Conservation (phyloP, 2,329 filamentous ascomycete genomes). For the Hymenoscyphus linearis region DNA sequence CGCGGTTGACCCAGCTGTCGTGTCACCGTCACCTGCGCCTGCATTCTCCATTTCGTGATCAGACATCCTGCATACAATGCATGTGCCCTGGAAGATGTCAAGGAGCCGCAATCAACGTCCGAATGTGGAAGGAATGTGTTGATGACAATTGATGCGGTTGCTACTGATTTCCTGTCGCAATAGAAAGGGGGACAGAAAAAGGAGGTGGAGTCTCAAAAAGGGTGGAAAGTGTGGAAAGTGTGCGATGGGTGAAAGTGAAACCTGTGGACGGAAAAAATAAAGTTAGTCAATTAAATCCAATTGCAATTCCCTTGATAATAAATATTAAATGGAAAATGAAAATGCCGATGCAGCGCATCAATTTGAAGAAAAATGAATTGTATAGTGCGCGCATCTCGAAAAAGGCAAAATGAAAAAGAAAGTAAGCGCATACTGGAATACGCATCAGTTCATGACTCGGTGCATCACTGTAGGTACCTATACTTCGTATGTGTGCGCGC, state of each 20-base stretch:
- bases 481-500: neutral
- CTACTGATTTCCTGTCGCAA: neutral
- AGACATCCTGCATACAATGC: neutral
- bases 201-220: neutral
- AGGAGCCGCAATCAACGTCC: neutral
- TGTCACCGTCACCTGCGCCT: neutral
- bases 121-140: neutral
- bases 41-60: conserved; percentile 2
- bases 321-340: too few relatives aligned
- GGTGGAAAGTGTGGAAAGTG: too few relatives aligned
- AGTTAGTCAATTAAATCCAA: conserved; percentile 1
- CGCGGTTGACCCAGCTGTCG: neutral
- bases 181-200: neutral
- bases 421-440: conserved; percentile 3
- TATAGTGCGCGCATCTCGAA: neutral
- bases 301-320: neutral
- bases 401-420: neutral
- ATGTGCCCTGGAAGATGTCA: neutral
- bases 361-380: neutral
- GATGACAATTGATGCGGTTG: neutral
- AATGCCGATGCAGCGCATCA: neutral
- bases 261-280: conserved; percentile 5
- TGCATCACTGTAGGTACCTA: too few relatives aligned
- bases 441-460: neutral
- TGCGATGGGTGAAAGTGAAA: neutral